Evolutionary conservation across 2,329 filamentous ascomycete genomes (phyloP).

Genomic region (Scedosporium aurantiacum): DNA sequence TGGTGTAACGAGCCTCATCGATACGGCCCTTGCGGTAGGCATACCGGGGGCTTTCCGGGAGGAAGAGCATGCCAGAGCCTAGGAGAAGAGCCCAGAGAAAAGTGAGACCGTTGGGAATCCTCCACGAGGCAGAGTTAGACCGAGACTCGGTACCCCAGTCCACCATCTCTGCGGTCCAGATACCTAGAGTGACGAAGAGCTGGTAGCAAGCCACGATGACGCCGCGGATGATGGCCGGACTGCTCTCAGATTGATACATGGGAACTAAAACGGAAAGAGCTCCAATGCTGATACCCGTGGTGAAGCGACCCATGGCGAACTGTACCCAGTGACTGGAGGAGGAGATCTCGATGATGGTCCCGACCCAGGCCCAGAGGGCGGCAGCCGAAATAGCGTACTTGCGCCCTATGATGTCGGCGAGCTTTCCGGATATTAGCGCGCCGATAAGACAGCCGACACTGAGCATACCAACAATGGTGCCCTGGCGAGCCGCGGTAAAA

Average conservation of each 20-base stretch:
- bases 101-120: constrained; percentile 48
- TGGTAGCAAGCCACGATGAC: constrained; percentile 55
- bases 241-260: constrained; percentile 59
- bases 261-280: constrained; percentile 52
- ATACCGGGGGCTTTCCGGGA: constrained; percentile 44
- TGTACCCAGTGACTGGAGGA: constrained; percentile 48
- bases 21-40: constrained; percentile 34
- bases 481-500: constrained; percentile 50
- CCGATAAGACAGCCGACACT: constrained; percentile 49
- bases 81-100: constrained; percentile 45
- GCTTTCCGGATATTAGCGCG: constrained; percentile 44
- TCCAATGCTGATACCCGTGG: constrained; percentile 57
- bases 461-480: constrained; percentile 52
- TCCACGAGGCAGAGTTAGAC: constrained; percentile 42
- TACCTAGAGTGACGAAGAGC: constrained; percentile 58
- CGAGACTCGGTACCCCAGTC: constrained; percentile 48
- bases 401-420: constrained; percentile 52
- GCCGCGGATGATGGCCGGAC: constrained; percentile 53
- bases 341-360: constrained; percentile 53
- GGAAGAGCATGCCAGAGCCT: constrained; percentile 35
- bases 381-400: constrained; percentile 50
- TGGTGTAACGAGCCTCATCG: constrained; percentile 36
- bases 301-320: constrained; percentile 51
- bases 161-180: constrained; percentile 46
- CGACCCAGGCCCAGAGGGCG: constrained; percentile 51